Base-by-base conservation (phyloP, 106 monocot genomes). In the Allium sativum region DNA sequence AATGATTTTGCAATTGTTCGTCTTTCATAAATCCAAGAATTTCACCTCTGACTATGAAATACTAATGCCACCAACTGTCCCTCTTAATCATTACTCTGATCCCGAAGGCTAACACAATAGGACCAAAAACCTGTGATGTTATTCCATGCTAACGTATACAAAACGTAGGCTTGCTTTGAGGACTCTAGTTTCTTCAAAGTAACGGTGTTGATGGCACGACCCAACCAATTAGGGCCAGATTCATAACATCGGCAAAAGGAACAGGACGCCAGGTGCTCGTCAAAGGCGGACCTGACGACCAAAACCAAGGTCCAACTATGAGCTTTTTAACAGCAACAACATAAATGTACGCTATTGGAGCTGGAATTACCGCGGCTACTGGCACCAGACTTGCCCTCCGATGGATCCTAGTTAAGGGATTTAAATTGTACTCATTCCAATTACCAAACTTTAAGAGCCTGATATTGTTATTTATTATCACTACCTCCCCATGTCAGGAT, bases 311-410 rank as follows among this genome's bases (percentile, higher is more conserved):
- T 70, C 61, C 61, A 61, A 70, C 70, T 61, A 70, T 43, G 56
- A 70, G 48, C 52, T 70, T 70, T 70, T 70, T 70, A 70, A 70
- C 50, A 42, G 21, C 59, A 69, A 59, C 69, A 69, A 69, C 59
- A 59, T 69, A 58, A 68, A 45, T 67, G 44, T 65, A 52, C 22
- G 51, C 21, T 65, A 65, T 65, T 51, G 22, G 52, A 61, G 61
- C 42, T 42, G 42, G 61, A 65, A 65, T 65, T 18, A 65, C 42
- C 21, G 51, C 51, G 48, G 51, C 46, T 65, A 40, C 47, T 65
- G 65, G 65, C 65, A 65, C 51, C 48, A 50, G 65, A 65, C 65
- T 51, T 65, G n/a, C n/a, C n/a, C n/a, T n/a, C n/a, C n/a, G n/a
- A n/a, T n/a, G n/a, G n/a, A n/a, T n/a, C n/a, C n/a, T n/a, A n/a